Evolutionary conservation across 1,139 yeast genomes (phyloP), one percentile per base, ranked within the genome.

Genomic region (Zygosaccharomyces pseudobailii): DNA sequence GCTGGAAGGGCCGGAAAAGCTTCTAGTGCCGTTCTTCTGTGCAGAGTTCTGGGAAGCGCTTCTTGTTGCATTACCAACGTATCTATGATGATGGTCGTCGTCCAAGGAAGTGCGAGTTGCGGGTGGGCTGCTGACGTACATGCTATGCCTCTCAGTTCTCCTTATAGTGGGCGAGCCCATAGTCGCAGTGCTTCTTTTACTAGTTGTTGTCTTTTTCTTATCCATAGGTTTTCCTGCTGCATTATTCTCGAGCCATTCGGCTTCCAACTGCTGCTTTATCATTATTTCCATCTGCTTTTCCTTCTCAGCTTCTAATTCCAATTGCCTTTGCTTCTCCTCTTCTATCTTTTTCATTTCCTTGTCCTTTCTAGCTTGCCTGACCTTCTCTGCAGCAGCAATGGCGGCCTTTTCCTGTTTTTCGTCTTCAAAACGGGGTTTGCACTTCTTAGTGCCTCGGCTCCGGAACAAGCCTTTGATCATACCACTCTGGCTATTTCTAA

Each of bases 241-340:
- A 19, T 46, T 28, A 24, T 47, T 46, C 23, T 47, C 43, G 25
- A 47, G 31, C 30, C 48, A 48, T 42, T 57, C 59, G 3, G 47
- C 40, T 35, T 59, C 59, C 3, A 62, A 58, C 40, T 59, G 61
- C 36, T 56, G 51, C 46, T 56, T 55, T 3, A 62, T 51, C 38
- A 54, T 50, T n/a, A 49, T 36, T 21, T 62, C 64, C 19, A 61
- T 45, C 35, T 50, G 32, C 36, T 48, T 56, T 39, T 59, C 58
- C 25, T 53, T 47, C 35, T 47, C 49, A 6, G 42, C 51, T 35
- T 61, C 57, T 21, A 44, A 34, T 13, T 58, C 57, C 37, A 51
- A 42, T 19, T 55, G 58, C 8, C 51, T 34, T 47, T 32, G 52
- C 40, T 39, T 46, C 27, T 52, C 48, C 36, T 50, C 56, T 30